phyloP scores from a whole-genome alignment of 352 stramenopile genomes.

The Phytophthora pisi region DNA sequence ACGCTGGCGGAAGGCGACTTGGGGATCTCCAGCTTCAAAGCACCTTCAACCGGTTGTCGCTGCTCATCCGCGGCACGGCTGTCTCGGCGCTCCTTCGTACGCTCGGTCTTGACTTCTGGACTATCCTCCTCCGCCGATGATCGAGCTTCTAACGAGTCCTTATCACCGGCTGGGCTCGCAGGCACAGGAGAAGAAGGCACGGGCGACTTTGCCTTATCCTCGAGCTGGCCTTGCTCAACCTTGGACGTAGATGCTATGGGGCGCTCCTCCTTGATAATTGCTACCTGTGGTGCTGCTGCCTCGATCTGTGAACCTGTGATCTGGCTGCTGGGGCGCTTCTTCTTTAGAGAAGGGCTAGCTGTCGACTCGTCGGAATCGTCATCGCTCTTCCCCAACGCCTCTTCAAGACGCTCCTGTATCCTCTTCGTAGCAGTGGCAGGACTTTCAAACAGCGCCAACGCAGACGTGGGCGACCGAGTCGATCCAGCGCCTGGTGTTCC shows the following conservation, averaged over 20 bases:
- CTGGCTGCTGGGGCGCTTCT: slow-evolving; percentile 28
- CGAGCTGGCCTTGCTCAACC: slow-evolving; percentile 3
- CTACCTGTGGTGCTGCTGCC: background rate
- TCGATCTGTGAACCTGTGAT: slow-evolving; percentile 1
- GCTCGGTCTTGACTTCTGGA: slow-evolving; percentile 8
- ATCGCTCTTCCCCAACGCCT: slow-evolving; percentile 58
- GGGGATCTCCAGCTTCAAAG: slow-evolving; percentile 37
- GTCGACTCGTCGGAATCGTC: slow-evolving; percentile 43
- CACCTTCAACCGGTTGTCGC: slow-evolving; percentile 8
- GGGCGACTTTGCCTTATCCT: slow-evolving; percentile 9
- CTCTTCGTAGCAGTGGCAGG: slow-evolving; percentile 47
- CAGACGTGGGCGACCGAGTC: slow-evolving; percentile 17
- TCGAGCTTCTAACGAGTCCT: slow-evolving; percentile 29
- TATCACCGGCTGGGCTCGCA: slow-evolving; percentile 14
- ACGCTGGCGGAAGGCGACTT: slow-evolving; percentile 29
- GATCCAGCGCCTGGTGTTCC: slow-evolving; percentile 4
- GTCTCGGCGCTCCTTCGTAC: slow-evolving; percentile 11
- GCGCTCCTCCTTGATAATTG: slow-evolving; percentile 13
- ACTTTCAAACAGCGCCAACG: slow-evolving; percentile 47
- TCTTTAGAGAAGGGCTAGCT: slow-evolving; percentile 17
- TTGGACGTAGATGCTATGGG: background rate
- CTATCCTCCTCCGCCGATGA: slow-evolving; percentile 33
- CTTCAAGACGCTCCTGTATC: slow-evolving; percentile 56
- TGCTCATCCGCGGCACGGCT: slow-evolving; percentile 3
- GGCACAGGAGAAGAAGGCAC: slow-evolving; percentile 25